These are phyloP conservation scores for Vararia minispora DNA, from an alignment of 768 basidiomycete genomes.

Conservation along the genomic window DNA sequence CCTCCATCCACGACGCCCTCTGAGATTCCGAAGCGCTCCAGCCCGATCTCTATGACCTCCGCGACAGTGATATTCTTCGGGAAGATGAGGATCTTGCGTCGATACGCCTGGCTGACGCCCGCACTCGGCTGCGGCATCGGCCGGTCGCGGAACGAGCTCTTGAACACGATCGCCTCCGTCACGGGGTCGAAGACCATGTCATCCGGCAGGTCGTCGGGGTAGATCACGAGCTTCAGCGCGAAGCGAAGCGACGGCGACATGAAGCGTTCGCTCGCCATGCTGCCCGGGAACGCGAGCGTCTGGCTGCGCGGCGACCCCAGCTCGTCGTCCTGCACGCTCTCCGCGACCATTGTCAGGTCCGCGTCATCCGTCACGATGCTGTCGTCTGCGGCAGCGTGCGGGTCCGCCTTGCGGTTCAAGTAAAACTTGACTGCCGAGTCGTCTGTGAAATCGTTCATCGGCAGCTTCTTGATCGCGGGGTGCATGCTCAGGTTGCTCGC, in stretches of 20 bases:
- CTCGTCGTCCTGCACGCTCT: constrained; percentile 24
- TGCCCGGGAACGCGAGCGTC: constrained; percentile 27
- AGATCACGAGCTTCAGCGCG: constrained; percentile 77
- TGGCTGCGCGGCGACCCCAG: constrained; percentile 25
- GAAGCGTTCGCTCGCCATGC: constrained; percentile 50
- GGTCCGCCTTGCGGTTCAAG: constrained; percentile 52
- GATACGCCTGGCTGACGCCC: constrained; percentile 44
- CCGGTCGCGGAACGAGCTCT: constrained; percentile 54
- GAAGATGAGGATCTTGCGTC: constrained; percentile 82
- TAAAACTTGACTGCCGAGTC: constrained; percentile 97
- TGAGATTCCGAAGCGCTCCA: constrained; percentile 89
- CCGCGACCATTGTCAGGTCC: constrained; percentile 28
- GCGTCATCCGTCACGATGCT: constrained; percentile 29
- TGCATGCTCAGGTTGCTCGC: constrained; percentile 88
- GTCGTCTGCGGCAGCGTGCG: constrained; percentile 28
- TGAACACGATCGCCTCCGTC: constrained; percentile 91
- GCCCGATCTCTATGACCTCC: constrained; percentile 85
- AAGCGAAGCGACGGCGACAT: constrained; percentile 79
- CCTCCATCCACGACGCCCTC: constrained; percentile 99
- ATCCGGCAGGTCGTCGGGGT: constrained; percentile 86
- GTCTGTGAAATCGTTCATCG: constrained; percentile 97
- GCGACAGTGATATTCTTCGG: constrained; percentile 94
- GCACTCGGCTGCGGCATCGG: constrained; percentile 28
- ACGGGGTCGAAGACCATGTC: constrained; percentile 90
- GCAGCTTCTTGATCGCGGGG: constrained; percentile 86